Base-by-base conservation (phyloP, 2,329 filamentous ascomycete species). In the Diaporthe aspalathi region DNA sequence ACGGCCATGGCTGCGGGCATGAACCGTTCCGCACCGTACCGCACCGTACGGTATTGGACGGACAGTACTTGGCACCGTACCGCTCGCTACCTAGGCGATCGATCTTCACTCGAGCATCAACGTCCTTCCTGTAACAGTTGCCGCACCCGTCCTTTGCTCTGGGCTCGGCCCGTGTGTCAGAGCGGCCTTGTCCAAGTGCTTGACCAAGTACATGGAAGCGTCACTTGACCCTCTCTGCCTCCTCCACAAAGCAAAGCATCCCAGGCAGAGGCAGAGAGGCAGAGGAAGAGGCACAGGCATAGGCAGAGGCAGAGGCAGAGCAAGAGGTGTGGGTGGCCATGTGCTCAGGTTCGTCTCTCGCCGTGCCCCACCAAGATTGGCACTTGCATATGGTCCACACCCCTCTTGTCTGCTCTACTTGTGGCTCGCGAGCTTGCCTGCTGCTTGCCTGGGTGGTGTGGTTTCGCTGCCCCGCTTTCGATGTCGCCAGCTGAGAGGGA, bases 391-490 rank as follows among this genome's bases (percentile, higher is more conserved):
- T 40, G 53, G 40, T 32, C 67, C 67, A 60, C 67, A 60, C 53
- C 32, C 35, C 50, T 24, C 50, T 27, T n/a, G 56, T 43, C 54
- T 67, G 63, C 32, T 43, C 24, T n/a, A n/a, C n/a, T n/a, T n/a
- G n/a, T n/a, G n/a, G n/a, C n/a, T n/a, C n/a, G n/a, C n/a, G n/a
- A n/a, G n/a, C n/a, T n/a, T n/a, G 56, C 29, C 29, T 35, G 27
- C 24, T 43, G n/a, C 57, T 8, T 54, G 65, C 57, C 32, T 49
- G 60, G 43, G 60, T 63, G 60, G 60, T 63, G 43, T 63, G 60
- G 60, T 65, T 27, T 65, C 20, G 45, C 66, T 60, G 67, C 67
- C 67, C 67, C 67, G 67, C 67, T 68, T 68, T 49, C 53, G 22
- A 60, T 32, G 56, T 50, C 53, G 60, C 49, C 60, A 65, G 45